Evolutionary conservation across 2,329 filamentous ascomycete species (phyloP).

Genomic region (Scopulariopsis brevicaulis): DNA sequence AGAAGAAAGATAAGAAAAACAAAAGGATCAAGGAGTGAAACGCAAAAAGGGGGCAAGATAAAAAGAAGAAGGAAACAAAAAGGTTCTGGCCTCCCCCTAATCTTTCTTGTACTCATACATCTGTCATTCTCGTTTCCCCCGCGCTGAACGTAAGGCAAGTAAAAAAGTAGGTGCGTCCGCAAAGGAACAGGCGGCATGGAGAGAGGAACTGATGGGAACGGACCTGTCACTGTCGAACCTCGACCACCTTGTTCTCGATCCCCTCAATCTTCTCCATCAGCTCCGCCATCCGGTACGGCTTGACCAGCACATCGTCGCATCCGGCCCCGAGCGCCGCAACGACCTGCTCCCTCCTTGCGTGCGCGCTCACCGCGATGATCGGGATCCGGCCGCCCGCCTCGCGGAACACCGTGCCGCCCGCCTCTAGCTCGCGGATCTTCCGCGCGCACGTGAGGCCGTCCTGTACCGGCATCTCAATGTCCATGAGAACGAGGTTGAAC

Average conservation of each 20-base stretch:
- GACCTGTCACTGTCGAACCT: not conserved
- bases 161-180: not conserved
- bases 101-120: not conserved
- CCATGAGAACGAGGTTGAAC: constrained; percentile 59
- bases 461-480: constrained; percentile 67
- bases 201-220: not conserved
- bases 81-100: not conserved
- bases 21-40: not conserved
- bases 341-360: constrained; percentile 53
- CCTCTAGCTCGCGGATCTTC: constrained; percentile 51
- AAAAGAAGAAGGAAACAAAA: not conserved
- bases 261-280: constrained; percentile 46
- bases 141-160: not conserved
- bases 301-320: constrained; percentile 58
- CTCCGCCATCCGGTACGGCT: constrained; percentile 56
- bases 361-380: constrained; percentile 57
- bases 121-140: not conserved
- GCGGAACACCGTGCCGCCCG: constrained; percentile 33
- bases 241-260: constrained; percentile 22
- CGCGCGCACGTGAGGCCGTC: constrained; percentile 57
- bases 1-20: not conserved
- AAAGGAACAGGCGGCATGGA: not conserved
- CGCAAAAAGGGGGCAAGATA: not conserved
- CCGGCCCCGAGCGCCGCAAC: constrained; percentile 36
- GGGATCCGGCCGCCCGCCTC: constrained; percentile 38